Evolutionary conservation across 805 yeast species (phyloP).

Genomic region (Candida boidinii): DNA sequence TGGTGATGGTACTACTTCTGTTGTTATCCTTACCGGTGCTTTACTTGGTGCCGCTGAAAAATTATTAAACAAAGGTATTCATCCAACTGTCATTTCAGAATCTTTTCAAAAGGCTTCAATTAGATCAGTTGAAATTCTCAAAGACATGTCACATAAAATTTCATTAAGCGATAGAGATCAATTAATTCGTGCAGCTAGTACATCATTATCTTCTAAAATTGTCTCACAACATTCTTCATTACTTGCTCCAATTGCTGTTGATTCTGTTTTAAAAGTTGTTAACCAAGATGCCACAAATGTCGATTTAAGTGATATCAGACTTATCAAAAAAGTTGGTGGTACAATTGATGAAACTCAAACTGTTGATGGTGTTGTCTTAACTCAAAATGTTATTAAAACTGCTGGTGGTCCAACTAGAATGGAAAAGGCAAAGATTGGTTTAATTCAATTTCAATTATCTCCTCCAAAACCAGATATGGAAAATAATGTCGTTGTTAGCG

Average conservation of each 20-base stretch:
- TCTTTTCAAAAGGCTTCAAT: slow-evolving; percentile 83
- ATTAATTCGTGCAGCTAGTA: slow-evolving; percentile 84
- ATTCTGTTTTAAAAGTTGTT: slow-evolving; percentile 72
- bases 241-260: slow-evolving; percentile 91
- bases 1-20: slow-evolving; percentile 99
- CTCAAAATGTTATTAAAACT: slow-evolving; percentile 79
- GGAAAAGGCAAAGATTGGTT: slow-evolving; percentile 88
- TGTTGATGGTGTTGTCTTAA: slow-evolving; percentile 87
- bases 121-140: slow-evolving; percentile 71
- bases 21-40: slow-evolving; percentile 92
- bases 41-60: slow-evolving; percentile 91
- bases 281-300: slow-evolving; percentile 46
- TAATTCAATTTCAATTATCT: slow-evolving; percentile 88
- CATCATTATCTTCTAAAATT: slow-evolving; percentile 90
- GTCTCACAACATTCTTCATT: slow-evolving; percentile 85
- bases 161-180: slow-evolving; percentile 76
- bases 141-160: slow-evolving; percentile 79
- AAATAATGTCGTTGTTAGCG: slow-evolving; percentile 94
- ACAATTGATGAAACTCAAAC: slow-evolving; percentile 95
- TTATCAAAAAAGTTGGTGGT: slow-evolving; percentile 93
- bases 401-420: slow-evolving; percentile 95
- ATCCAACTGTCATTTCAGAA: slow-evolving; percentile 92
- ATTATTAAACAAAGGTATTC: slow-evolving; percentile 81
- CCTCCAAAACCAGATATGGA: slow-evolving; percentile 98
- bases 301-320: slow-evolving; percentile 79